Base-by-base conservation (phyloP, 2,329 filamentous ascomycete species). In the Aspergillus sojae region DNA sequence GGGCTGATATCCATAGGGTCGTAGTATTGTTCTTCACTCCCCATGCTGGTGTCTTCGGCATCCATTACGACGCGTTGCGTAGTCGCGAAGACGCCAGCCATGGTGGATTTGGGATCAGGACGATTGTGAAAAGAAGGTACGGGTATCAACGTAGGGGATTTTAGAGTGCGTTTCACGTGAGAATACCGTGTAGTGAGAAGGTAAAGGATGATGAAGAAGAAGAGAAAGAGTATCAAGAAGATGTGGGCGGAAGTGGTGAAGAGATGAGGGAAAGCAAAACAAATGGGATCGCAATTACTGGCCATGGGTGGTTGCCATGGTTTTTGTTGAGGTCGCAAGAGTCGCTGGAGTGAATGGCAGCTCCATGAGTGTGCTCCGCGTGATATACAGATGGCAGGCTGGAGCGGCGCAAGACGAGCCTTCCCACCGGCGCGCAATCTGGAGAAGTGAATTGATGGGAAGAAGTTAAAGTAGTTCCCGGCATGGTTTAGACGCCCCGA, bases 1-100 rank as follows among this genome's bases (percentile, higher is more conserved):
- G 65, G 57, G 43, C 63, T 62, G 34, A 67, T 67, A 21, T 70
- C 67, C 67, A 69, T 71, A 7, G 65, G 65, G 61, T 67, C 65
- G 34, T 57, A 60, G 11, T 30, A 26, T 19, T 34, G 26, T 50
- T 62, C 58, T 36, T 43, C 30, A 11, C 53, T 19, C 21, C 45
- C 58, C 7, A 43, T 26, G 21, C 21, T 55, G 39, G 63, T n/a
- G 7, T 52, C 45, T 28, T 64, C 54, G 1, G 61, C 5, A 45
- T 65, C 60, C 5, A 62, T 19, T 19, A 64, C n/a, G 59, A 63
- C 50, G 10, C 28, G 57, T 30, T 62, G 62, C 32, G 62, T 46
- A 32, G 54, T 57, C 19, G 63, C 56, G 26, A 61, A 21, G 23
- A 65, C 36, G 28, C 53, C 64, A 50, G 65, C 46, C 68, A 70